Base-by-base conservation (phyloP, 1,284 basidiomycete species). In the Puccinia triticina region DNA sequence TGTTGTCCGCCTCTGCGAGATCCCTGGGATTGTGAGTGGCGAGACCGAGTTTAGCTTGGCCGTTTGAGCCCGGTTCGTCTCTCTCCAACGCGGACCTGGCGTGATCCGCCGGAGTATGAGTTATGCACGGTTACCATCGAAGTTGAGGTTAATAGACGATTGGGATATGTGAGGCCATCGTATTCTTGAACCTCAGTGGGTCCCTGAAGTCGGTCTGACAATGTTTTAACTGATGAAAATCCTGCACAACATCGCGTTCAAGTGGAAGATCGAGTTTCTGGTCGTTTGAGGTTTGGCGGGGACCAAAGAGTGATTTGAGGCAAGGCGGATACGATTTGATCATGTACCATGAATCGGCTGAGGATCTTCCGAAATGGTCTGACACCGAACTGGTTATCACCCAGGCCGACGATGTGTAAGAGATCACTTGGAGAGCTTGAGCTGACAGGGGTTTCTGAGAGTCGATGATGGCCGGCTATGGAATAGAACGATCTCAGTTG, bases 121-220 rank as follows among this genome's bases (percentile, higher is more conserved):
- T 85, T 85, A 57, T 29, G 40, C 1, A 84, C 85, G 4, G 75
- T 77, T 7, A 16, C 0, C n/a, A 69, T 85, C 85, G 83, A 84
- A 85, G 67, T 85, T 84, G 72, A 85, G 85, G 61, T 85, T 85
- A 8, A 34, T 84, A 77, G 23, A 85, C 34, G 48, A 85, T 75
- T 0, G 85, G 85, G 10, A 83, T 75, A 12, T 80, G 46, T 37
- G 55, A 57, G 5, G 46, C 48, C 37, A 46, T 61, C 74, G 43
- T 57, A 23, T 40, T 79, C 4, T 75, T 64, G 34, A 77, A 76
- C 12, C 84, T 85, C 10, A 85, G 23, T 3, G 84, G 80, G 32
- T 85, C 85, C 82, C 82, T 85, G n/a, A 85, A 82, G 74, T 85
- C 85, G 14, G 85, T 85, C 64, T 85, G 85, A n/a, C n/a, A n/a